Base-by-base conservation (phyloP, 2,329 filamentous ascomycete genomes). In the Penicillium sp. region DNA sequence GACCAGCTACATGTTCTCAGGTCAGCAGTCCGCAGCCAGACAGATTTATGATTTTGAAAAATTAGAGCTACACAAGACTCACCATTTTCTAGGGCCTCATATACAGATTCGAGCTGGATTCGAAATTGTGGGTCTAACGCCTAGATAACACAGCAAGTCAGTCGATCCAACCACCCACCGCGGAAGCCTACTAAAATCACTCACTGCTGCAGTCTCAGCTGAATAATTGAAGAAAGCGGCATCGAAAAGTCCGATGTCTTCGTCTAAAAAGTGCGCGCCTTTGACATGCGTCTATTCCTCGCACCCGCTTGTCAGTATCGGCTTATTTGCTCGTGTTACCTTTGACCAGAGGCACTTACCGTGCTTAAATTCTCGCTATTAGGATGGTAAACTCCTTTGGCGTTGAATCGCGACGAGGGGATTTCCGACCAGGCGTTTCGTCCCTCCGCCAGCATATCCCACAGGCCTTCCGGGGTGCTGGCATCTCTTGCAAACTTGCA, bases 61-160 rank as follows among this genome's bases (percentile, higher is more conserved):
- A n/a, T n/a, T n/a, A n/a, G n/a, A n/a, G n/a, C n/a, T n/a, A n/a
- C n/a, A n/a, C n/a, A n/a, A n/a, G n/a, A 39, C 36, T 21, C 26
- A 51, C 64, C 71, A 50, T 63, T 71, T 43, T 76, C 74, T 0
- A 83, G 57, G 0, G 73, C 70, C 54, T 75, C 61, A 39, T 65
- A 69, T 2, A 49, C 51, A 15, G 47, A 44, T 42, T 69, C 66
- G 2, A 69, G 61, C 5, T 59, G 51, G 21, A 63, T 31, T 3
- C 65, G 52, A 26, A 60, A 60, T 42, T 61, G 54, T 6, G 66
- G 66, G 50, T 68, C 66, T 41, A 67, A 59, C 9, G 51, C 48
- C 34, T 52, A n/a, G n/a, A n/a, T n/a, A n/a, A n/a, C n/a, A n/a
- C n/a, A n/a, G n/a, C n/a, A n/a, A n/a, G n/a, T n/a, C n/a, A n/a